phyloP scores from a whole-genome alignment of 495 filamentous ascomycete species.

The Xylaria intraflava region DNA sequence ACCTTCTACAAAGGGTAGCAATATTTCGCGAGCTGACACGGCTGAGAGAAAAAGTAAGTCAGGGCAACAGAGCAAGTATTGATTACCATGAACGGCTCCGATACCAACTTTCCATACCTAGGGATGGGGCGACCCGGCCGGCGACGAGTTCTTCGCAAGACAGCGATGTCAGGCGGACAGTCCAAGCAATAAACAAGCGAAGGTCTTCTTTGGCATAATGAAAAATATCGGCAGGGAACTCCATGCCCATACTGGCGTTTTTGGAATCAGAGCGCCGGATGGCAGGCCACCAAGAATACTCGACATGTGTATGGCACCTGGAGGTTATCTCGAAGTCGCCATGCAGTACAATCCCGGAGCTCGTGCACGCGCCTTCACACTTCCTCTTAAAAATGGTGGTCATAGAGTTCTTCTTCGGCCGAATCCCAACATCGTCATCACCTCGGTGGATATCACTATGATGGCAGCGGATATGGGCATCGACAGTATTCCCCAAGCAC shows the following conservation, averaged over 20 bases:
- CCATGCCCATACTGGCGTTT: constrained; percentile 20
- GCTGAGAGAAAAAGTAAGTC: not conserved
- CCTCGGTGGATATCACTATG: constrained; percentile 49
- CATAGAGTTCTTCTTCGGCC: constrained; percentile 34
- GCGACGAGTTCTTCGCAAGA: constrained; percentile 34
- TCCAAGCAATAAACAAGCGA: constrained; percentile 3
- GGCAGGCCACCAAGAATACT: constrained; percentile 31
- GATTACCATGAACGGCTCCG: not conserved
- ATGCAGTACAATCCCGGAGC: constrained; percentile 34
- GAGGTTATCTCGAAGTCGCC: constrained; percentile 39
- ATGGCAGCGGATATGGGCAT: constrained; percentile 46
- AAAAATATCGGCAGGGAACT: constrained; percentile 10
- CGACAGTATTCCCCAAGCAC: constrained; percentile 30
- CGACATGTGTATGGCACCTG: constrained; percentile 55
- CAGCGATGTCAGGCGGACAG: constrained; percentile 34
- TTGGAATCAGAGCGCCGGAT: constrained; percentile 32
- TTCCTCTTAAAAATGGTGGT: constrained; percentile 36
- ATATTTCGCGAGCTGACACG: not conserved
- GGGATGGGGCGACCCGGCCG: constrained; percentile 39
- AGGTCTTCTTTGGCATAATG: constrained; percentile 14
- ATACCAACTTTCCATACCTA: constrained; percentile 15
- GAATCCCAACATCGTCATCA: constrained; percentile 10
- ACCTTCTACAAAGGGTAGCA: not conserved
- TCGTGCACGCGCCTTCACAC: constrained; percentile 34
- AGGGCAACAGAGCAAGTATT: not conserved